Evolutionary conservation across 805 yeast genomes (phyloP), one percentile per base, ranked within the genome.

Genomic region (Kodamaea neixiangensis): DNA sequence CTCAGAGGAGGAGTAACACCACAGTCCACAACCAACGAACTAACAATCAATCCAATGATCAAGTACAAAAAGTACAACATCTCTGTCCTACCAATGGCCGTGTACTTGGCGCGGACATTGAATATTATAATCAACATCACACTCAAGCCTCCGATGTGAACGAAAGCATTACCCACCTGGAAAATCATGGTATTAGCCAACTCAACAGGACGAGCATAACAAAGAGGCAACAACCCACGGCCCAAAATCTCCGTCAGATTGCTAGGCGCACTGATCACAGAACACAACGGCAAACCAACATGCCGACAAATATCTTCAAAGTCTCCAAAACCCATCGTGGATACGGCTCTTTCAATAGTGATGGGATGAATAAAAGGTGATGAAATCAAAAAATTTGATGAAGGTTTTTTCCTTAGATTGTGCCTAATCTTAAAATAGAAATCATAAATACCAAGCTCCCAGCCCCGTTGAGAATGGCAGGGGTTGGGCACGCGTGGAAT

Each of bases 1-100:
- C 94, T 81, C 2, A 92, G 87, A 1, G 96, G 94, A 1, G 98
- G 97, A 10, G 88, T 79, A 1, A 93, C 97, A 15, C 98, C 98
- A 56, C 96, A 85, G 62, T 93, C 97, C 3, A 90, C 96, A 18
- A 93, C 79, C 44, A 93, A 73, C 2, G 92, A 78, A 54, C 85
- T 71, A 13, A 87, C 77, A 5, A 82, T 77, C 55, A 87, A 76
- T 1, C 80, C 73, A 29, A 86, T 72, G 54, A 78, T 76, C 39
- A 81, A 61, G 67, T 86, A 83, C 67, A 84, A 86, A 62, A 88
- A 86, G 57, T 80, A 81, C 48, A 89, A 68, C 84, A 91, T 87
- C 64, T 94, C 99, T 10, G 83, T 76, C 54, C 98, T 78, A 3
- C 97, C 98, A 52, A 94, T 92, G 10, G 98, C 97, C 0, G 99